Percentiles rank a stretch among this genome's conserved stretches.
These are phyloP conservation scores for Debaryomycetaceae sp. DNA, from an alignment of 1,139 yeast species.

Conservation along the genomic window DNA sequence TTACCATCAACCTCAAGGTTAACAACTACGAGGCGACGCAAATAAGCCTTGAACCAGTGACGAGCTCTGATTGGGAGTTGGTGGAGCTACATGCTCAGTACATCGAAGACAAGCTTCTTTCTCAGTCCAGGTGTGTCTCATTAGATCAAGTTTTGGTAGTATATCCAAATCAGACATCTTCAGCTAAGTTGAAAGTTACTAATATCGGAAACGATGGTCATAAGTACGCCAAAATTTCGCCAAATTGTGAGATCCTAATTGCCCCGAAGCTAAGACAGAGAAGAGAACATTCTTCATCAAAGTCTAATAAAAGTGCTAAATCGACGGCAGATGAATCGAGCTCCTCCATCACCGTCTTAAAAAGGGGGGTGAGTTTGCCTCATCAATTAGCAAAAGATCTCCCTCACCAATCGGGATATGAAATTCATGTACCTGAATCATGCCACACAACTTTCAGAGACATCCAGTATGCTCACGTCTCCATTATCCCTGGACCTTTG, in stretches of 20 bases:
- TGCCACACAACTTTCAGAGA: conserved; percentile 26
- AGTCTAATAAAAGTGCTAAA: conserved; percentile 30
- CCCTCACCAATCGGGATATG: conserved; percentile 28
- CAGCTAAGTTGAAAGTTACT: conserved; percentile 62
- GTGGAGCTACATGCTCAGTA: conserved; percentile 79
- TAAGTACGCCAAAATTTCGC: conserved; percentile 57
- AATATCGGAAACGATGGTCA: conserved; percentile 52
- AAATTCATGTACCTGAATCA: conserved; percentile 43
- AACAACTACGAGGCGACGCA: conserved; percentile 52
- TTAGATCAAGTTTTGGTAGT: conserved; percentile 61
- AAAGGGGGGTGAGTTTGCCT: conserved; percentile 58
- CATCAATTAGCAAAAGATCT: conserved; percentile 31
- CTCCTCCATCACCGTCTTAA: conserved; percentile 37
- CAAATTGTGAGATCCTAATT: conserved; percentile 75
- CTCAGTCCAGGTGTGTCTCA: conserved; percentile 78
- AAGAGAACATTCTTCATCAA: conserved; percentile 20
- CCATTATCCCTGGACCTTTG: conserved; percentile 55
- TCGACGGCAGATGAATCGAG: conserved; percentile 26
- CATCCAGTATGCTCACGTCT: conserved; percentile 53
- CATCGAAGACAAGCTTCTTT: conserved; percentile 70
- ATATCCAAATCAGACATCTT: conserved; percentile 63
- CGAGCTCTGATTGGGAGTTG: conserved; percentile 85
- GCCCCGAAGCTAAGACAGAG: conserved; percentile 67
- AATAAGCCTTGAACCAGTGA: conserved; percentile 73
- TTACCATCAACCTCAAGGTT: conserved; percentile 41